A percentile compares a stretch with the other conserved stretches of the same genome.
Conservation (phyloP, 495 filamentous ascomycete species). For the Xylaria castorea region DNA sequence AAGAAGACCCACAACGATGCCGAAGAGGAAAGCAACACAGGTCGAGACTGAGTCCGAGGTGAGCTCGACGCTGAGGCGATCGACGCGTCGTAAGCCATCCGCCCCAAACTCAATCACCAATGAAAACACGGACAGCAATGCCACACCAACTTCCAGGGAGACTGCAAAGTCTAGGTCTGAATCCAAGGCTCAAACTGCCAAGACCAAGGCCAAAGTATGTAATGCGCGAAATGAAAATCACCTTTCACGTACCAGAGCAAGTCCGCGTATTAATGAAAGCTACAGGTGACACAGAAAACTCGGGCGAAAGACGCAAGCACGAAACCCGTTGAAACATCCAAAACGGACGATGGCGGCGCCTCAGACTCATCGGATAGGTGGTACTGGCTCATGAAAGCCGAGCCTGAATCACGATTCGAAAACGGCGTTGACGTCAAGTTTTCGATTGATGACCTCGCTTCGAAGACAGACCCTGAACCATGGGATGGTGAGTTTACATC, state of each 20-base stretch:
- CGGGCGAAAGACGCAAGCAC: not conserved
- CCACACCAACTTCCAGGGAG: not conserved
- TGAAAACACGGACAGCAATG: not conserved
- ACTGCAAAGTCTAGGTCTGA: not conserved
- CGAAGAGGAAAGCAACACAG: constrained; percentile 47
- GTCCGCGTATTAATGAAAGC: not conserved
- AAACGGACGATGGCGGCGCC: constrained; percentile 22
- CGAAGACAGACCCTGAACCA: constrained; percentile 73
- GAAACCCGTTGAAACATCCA: constrained; percentile 19
- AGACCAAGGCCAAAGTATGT: constrained; percentile 26
- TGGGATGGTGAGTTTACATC: constrained; percentile 75
- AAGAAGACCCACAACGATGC: constrained; percentile 35
- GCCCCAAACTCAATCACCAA: not conserved
- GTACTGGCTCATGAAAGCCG: constrained; percentile 97
- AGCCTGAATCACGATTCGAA: constrained; percentile 85
- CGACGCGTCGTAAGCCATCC: constrained; percentile 39
- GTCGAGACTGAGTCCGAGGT: constrained; percentile 27
- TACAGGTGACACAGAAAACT: constrained; percentile 3
- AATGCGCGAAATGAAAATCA: not conserved
- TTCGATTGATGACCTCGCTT: constrained; percentile 88
- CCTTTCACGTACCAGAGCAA: not conserved
- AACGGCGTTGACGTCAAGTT: constrained; percentile 89
- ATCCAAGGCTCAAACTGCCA: not conserved
- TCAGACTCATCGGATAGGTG: constrained; percentile 40
- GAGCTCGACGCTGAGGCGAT: constrained; percentile 33